Base-by-base conservation (phyloP, 2,329 filamentous ascomycete species). In the Aspergillus sp. region DNA sequence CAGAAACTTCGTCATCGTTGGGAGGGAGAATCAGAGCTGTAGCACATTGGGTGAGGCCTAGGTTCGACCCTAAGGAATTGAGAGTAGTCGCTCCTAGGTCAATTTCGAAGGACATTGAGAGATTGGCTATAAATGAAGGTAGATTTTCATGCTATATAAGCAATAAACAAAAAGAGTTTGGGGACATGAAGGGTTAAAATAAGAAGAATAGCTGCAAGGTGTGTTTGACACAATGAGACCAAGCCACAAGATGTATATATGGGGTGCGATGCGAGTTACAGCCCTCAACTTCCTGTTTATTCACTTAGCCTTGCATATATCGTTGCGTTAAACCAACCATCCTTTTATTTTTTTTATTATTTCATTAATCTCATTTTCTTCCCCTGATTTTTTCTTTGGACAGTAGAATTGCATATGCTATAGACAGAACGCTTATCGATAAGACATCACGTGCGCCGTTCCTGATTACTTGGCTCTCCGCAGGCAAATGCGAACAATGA, bases 391-490 rank as follows among this genome's bases (percentile, higher is more conserved):
- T n/a, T 12, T 17, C n/a, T 5, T 6, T 37, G 6, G 9, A 33
- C 39, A 12, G 39, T 20, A 41, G 20, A 23, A 20, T 23, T 19
- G 19, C 19, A 22, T 19, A 19, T 22, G 13, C 37, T 39, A 39
- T 39, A 17, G 43, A 44, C 35, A 48, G 43, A 19, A 22, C 23
- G 25, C 50, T 55, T 58, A 59, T 59, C 55, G 56, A 59, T 56
- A 59, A 53, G 50, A n/a, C 6, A 7, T 42, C 41, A 42, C 41
- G 41, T 42, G 41, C 9, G 7, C 3, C 5, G 13, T 25, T 27
- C 19, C 13, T 53, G 48, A 49, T 50, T 53, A 51, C 41, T 51
- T 59, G 58, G 53, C 61, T 56, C 59, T 51, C 53, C 53, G 53
- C 49, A 58, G 46, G n/a, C 37, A 30, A 30, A 30, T 30, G 25